These are phyloP conservation scores for Penicillium desertorum DNA, from an alignment of 495 filamentous ascomycete species.

Conservation along the genomic window DNA sequence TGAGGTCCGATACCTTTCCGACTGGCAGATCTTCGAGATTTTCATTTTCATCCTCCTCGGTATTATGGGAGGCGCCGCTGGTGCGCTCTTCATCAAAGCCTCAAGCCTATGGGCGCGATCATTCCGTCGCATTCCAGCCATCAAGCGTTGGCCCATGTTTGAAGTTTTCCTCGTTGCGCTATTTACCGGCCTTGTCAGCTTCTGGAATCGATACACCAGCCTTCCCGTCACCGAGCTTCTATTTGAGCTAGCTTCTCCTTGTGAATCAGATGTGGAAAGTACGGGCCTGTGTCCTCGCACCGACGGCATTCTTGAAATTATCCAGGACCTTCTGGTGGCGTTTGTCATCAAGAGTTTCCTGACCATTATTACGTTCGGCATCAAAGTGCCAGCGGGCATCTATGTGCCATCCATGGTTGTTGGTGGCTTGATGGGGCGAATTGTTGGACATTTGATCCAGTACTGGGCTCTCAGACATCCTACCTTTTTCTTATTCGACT, in stretches of 20 bases:
- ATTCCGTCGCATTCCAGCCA: conserved; percentile 75
- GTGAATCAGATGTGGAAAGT: conserved; percentile 58
- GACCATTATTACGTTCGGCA: conserved; percentile 86
- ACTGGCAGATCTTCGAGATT: conserved; percentile 95
- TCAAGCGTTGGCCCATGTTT: conserved; percentile 80
- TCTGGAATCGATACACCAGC: conserved; percentile 92
- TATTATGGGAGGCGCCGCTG: conserved; percentile 76
- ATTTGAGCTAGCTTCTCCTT: conserved; percentile 86
- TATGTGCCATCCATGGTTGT: conserved; percentile 99
- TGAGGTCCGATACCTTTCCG: conserved; percentile 84
- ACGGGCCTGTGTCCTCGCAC: conserved; percentile 75
- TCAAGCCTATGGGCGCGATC: conserved; percentile 83
- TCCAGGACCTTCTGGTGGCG: conserved; percentile 68
- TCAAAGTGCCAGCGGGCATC: conserved; percentile 94
- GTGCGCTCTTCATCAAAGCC: conserved; percentile 96
- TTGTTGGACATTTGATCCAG: conserved; percentile 84
- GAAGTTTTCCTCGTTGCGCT: conserved; percentile 88
- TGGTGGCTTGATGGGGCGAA: conserved; percentile 86
- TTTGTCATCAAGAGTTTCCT: conserved; percentile 88
- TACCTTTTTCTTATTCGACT: conserved; percentile 66
- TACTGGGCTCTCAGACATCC: conserved; percentile 76
- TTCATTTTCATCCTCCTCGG: conserved; percentile 81
- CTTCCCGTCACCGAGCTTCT: conserved; percentile 87
- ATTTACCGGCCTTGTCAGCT: conserved; percentile 78
- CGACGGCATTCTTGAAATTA: conserved; percentile 70